Base-by-base conservation (phyloP, 1,139 yeast genomes). In the Candida sp. region DNA sequence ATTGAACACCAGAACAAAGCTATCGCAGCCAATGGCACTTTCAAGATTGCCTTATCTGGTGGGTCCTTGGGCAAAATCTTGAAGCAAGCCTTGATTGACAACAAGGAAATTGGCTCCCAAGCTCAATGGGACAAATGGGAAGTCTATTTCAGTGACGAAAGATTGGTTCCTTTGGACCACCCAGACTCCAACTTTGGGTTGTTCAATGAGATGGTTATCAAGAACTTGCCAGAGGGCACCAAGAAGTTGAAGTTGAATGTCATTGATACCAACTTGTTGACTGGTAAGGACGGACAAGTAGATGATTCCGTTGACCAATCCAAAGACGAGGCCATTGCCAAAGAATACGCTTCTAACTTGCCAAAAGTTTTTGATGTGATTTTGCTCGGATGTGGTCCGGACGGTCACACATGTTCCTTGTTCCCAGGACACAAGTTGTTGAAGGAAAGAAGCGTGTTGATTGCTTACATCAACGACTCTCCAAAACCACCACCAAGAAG, bases 1-100 rank as follows among this genome's bases (percentile, higher is more conserved):
- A 60, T 88, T 33, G 68, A 76, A 48, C 67, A 77, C 47, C 94
- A 88, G 66, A 72, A 84, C 54, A 66, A 71, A 31, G 85, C 85
- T 2, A 69, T 88, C 53, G 60, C 66, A 28, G 57, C 57, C 40
- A 65, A 62, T 42, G 70, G 62, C 51, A 65, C 67, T 27, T 93
- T 93, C 71, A 83, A 81, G 58, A 78, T 93, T 55, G 98, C 97
- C 25, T 78, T 93, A 44, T 87, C 96, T 51, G 98, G 98, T 41
- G 98, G 98, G 1, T 90, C 97, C 4, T 77, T 92, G 59, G 90
- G 93, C 27, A 86, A 88, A 60, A 90, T 85, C 3, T 78, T 93
- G 65, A 83, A 86, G 57, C 75, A 77, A 49, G 94, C 93, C 2
- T 78, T 93, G 56, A 78, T 90, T 51, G 85, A 83, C 55, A 80